Evolutionary conservation across 768 basidiomycete species (phyloP), one percentile per base, ranked within the genome.

Genomic region (Asterophora parasitica): DNA sequence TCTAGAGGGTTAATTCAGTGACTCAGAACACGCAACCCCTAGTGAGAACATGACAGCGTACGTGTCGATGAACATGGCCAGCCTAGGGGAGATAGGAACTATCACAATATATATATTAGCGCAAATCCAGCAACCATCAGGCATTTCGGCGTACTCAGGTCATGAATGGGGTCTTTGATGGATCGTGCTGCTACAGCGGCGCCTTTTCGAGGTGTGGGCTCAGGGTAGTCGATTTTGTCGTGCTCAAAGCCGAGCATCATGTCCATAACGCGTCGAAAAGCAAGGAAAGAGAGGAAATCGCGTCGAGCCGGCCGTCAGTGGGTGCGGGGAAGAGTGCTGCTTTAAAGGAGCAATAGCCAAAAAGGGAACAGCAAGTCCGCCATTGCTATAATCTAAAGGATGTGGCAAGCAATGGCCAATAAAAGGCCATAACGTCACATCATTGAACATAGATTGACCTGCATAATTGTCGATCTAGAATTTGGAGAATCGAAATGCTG

Each of bases 401-500:
- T 3, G 6, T 3, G 3, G 3, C 23, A 23, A 23, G 6, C 6
- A 23, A 23, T 23, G 23, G 23, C 23, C 23, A 23, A 23, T 3
- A 23, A 23, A 6, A 3, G 6, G 3, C 23, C 6, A 6, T 23
- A 23, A 23, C n/a, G n/a, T n/a, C n/a, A n/a, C n/a, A n/a, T n/a
- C n/a, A n/a, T n/a, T n/a, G n/a, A n/a, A n/a, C n/a, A n/a, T n/a
- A n/a, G n/a, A n/a, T n/a, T n/a, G n/a, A n/a, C n/a, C n/a, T n/a
- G n/a, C n/a, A n/a, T n/a, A n/a, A n/a, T n/a, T 3, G n/a, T 30
- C 27, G 20, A 13, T 23, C 15, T 56, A 96, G 93, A 92, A 95
- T 67, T 76, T 97, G 20, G 93, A 96, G 69, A 83, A 83, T 44
- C 79, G 88, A 54, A 81, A 92, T 44, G 79, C 87, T 16, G 78